phyloP scores from a whole-genome alignment of 768 basidiomycete species.

The Kwoniella sp. region DNA sequence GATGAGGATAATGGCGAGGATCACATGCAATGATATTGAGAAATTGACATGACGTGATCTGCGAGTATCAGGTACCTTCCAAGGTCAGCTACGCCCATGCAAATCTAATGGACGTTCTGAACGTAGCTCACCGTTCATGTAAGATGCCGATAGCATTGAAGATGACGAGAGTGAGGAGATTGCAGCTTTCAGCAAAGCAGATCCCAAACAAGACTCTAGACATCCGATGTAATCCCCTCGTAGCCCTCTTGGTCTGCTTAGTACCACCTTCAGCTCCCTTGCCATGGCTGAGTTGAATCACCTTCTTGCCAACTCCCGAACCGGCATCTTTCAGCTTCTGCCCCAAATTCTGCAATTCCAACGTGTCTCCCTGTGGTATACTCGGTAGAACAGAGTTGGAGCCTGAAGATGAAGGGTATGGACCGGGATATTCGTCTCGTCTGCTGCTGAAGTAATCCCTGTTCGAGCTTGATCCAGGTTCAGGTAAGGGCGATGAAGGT shows the following conservation, averaged over 20 bases:
- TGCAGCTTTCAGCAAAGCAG: constrained; percentile 49
- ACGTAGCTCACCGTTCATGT: constrained; percentile 37
- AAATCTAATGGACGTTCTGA: not conserved
- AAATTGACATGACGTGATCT: constrained; percentile 52
- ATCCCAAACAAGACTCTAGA: constrained; percentile 51
- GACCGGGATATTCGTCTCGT: constrained; percentile 10
- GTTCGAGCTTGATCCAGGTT: not conserved
- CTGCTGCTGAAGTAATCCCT: constrained; percentile 8
- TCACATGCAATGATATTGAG: constrained; percentile 47
- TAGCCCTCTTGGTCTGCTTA: constrained; percentile 35
- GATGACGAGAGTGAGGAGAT: constrained; percentile 50
- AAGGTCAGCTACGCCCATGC: not conserved
- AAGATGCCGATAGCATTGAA: constrained; percentile 51
- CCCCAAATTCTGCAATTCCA: constrained; percentile 29
- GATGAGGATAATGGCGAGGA: constrained; percentile 50
- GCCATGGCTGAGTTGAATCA: constrained; percentile 34
- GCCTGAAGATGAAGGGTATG: constrained; percentile 8
- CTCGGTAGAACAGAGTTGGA: constrained; percentile 11
- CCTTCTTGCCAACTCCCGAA: constrained; percentile 22
- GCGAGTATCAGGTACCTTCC: constrained; percentile 2
- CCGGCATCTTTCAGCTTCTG: constrained; percentile 32
- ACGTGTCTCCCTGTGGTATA: constrained; percentile 8
- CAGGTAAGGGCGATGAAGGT: constrained; percentile 12
- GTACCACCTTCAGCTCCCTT: constrained; percentile 18
- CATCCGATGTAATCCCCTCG: constrained; percentile 41